Conservation (phyloP, 2,329 filamentous ascomycete genomes). For the Talaromyces sp. region DNA sequence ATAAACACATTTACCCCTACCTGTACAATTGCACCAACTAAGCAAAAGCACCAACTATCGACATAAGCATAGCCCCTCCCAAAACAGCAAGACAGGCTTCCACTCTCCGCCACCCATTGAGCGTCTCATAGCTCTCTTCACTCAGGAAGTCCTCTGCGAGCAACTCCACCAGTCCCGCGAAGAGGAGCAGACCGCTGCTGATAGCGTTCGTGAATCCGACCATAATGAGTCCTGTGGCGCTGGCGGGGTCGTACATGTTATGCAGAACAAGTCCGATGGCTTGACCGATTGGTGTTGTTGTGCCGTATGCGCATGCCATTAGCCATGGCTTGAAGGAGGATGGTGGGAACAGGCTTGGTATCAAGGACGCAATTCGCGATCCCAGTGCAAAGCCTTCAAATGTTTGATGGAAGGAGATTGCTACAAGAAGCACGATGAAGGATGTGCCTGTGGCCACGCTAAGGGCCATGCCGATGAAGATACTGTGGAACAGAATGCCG, state of each 20-base stretch:
- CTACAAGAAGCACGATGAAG: conserved; percentile 74
- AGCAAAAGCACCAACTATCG: conserved; percentile 64
- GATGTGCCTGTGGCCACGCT: conserved; percentile 75
- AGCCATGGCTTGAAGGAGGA: conserved; percentile 71
- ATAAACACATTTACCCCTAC: not conserved
- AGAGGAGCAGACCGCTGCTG: conserved; percentile 73
- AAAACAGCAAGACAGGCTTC: conserved; percentile 62
- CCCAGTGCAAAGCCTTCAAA: conserved; percentile 86
- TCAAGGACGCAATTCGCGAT: conserved; percentile 76
- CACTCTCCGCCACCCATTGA: conserved; percentile 56
- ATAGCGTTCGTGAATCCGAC: conserved; percentile 87
- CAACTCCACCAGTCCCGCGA: conserved; percentile 78
- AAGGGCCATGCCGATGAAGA: conserved; percentile 84
- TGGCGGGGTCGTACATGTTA: conserved; percentile 73
- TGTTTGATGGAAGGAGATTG: conserved; percentile 80
- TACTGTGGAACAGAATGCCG: conserved; percentile 77
- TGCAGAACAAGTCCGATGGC: conserved; percentile 76
- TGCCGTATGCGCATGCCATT: conserved; percentile 61
- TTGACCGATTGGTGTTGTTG: conserved; percentile 77
- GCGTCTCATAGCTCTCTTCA: conserved; percentile 59
- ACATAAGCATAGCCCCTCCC: conserved; percentile 60
- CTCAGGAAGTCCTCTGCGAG: conserved; percentile 78
- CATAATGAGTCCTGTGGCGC: conserved; percentile 70
- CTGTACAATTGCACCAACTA: conserved; percentile 23
- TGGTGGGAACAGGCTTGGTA: conserved; percentile 60